Evolutionary conservation across 345 rosid genomes (phyloP).

Genomic region (Acer saccharum): DNA sequence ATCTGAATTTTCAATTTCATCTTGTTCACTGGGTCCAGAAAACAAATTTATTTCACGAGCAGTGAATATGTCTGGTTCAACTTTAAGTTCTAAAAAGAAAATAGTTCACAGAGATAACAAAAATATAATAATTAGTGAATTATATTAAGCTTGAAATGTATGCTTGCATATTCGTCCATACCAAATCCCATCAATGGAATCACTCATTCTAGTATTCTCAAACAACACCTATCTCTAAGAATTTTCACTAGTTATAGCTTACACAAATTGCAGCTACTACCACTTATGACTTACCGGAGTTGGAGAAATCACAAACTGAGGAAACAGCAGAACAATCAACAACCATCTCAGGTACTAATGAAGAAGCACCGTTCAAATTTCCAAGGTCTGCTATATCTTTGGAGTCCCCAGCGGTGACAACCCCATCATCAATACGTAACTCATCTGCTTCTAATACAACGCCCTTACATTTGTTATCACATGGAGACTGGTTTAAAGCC

Average conservation of each 20-base stretch:
- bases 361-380: neutral
- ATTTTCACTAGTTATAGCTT: neutral
- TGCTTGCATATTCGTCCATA: too few relatives aligned
- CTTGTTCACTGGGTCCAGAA: constrained; percentile 11
- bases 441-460: constrained; percentile 6
- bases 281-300: constrained; percentile 17
- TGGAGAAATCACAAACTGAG: neutral
- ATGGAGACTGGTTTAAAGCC: neutral
- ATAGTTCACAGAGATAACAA: neutral
- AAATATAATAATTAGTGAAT: neutral
- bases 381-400: constrained; percentile 5
- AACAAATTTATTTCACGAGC: constrained; percentile 1
- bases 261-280: neutral
- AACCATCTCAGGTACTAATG: constrained; percentile 4
- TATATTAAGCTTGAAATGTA: neutral
- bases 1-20: constrained; percentile 9
- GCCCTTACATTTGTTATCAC: neutral
- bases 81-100: constrained; percentile 3
- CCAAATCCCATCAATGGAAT: too few relatives aligned
- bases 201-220: too few relatives aligned
- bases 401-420: constrained; percentile 12
- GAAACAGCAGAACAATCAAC: neutral
- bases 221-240: neutral
- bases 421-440: neutral
- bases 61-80: constrained; percentile 10